phyloP scores from a whole-genome alignment of 305 asterid species.

The Fraxinus floribunda region DNA sequence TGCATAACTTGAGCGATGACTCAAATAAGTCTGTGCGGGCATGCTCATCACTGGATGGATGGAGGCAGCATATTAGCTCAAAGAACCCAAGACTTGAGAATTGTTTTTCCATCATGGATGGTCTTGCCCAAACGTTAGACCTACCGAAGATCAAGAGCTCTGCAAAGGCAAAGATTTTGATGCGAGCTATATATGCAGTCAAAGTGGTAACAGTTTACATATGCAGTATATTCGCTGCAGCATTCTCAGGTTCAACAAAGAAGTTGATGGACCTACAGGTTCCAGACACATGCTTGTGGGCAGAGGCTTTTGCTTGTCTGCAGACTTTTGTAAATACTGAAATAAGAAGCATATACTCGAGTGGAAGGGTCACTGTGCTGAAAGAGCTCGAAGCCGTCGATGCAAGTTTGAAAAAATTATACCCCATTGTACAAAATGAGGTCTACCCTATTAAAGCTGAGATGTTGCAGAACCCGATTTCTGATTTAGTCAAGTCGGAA shows the following conservation, averaged over 20 bases:
- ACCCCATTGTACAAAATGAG: conserved; percentile 41
- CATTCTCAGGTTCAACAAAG: conserved; percentile 49
- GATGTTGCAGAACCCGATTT: conserved; percentile 25
- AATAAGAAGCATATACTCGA: conserved; percentile 28
- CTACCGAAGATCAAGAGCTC: conserved; percentile 56
- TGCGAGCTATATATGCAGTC: conserved; percentile 64
- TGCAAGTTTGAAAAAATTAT: conserved; percentile 33
- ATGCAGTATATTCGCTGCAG: conserved; percentile 46
- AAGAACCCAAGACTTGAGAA: conserved; percentile 47
- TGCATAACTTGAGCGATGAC: conserved; percentile 35
- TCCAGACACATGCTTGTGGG: conserved; percentile 50
- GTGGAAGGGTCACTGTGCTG: conserved; percentile 29
- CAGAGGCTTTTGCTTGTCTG: conserved; percentile 43
- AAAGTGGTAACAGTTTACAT: conserved; percentile 53
- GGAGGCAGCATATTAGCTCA: conserved; percentile 43
- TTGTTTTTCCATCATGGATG: conserved; percentile 46
- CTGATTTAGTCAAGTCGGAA: conserved; percentile 31
- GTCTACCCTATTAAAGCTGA: conserved; percentile 27
- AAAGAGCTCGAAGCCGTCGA: conserved; percentile 54
- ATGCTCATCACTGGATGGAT: conserved; percentile 46
- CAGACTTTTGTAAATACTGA: conserved; percentile 38
- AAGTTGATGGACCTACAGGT: conserved; percentile 45
- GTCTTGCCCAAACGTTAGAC: conserved; percentile 48
- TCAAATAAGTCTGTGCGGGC: conserved; percentile 37
- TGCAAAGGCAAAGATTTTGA: conserved; percentile 55